Evolutionary conservation across 768 basidiomycete genomes (phyloP).

Genomic region (Hirschioporus abietinus): DNA sequence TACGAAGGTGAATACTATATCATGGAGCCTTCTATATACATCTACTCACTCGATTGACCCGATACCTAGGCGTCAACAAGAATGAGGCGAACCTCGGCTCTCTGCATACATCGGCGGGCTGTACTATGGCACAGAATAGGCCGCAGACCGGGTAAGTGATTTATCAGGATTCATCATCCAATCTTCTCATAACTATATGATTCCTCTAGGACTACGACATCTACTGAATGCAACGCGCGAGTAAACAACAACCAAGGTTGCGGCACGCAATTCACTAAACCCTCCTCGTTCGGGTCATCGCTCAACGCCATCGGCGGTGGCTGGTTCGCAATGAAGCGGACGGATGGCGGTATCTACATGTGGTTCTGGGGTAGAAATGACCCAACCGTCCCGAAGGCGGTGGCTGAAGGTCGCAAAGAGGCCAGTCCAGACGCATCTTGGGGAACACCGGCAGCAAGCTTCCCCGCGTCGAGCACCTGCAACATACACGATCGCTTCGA

Average conservation of each 20-base stretch:
- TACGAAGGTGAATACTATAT: constrained; percentile 45
- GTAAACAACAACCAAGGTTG: constrained; percentile 26
- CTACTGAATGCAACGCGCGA: constrained; percentile 23
- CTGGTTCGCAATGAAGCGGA: constrained; percentile 29
- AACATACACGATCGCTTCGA: constrained; percentile 50
- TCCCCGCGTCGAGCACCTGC: constrained; percentile 42
- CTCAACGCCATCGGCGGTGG: constrained; percentile 36
- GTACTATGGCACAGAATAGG: constrained; percentile 38
- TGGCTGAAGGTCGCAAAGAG: constrained; percentile 31
- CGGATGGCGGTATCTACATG: constrained; percentile 41
- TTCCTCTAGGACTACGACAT: constrained; percentile 10
- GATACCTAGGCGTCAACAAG: constrained; percentile 43
- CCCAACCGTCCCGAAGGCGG: constrained; percentile 34
- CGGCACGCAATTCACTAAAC: constrained; percentile 21
- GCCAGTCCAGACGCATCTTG: constrained; percentile 44
- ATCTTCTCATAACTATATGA: background rate
- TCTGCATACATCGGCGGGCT: constrained; percentile 47
- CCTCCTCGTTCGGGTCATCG: constrained; percentile 27
- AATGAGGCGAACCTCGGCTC: constrained; percentile 41
- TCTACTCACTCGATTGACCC: background rate
- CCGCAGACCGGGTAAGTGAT: constrained; percentile 41
- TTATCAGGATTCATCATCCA: background rate
- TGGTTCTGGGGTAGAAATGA: constrained; percentile 59
- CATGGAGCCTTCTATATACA: background rate
- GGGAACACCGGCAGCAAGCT: constrained; percentile 44